phyloP scores from a whole-genome alignment of 345 rosid genomes.

The Capsella bursapastoris region DNA sequence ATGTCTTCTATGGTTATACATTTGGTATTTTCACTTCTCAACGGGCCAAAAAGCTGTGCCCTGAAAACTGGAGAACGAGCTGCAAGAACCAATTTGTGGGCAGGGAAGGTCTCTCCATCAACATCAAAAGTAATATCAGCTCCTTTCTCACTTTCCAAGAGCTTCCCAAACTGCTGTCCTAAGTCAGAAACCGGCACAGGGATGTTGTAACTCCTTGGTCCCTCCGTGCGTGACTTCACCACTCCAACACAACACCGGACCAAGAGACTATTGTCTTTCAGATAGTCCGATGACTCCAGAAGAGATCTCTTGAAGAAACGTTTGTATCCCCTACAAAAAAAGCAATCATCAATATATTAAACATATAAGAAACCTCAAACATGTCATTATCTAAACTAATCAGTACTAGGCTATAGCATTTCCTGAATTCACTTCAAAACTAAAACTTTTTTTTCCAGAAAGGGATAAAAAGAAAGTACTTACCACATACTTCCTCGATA shows the following conservation, averaged over 20 bases:
- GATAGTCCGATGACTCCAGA: constrained; percentile 69
- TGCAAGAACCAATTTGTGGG: constrained; percentile 77
- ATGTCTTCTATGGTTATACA: constrained; percentile 64
- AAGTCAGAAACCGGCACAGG: constrained; percentile 64
- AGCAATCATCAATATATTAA: neutral
- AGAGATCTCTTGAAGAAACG: constrained; percentile 74
- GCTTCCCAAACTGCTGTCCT: constrained; percentile 61
- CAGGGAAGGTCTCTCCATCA: constrained; percentile 66
- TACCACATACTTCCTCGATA: constrained; percentile 89
- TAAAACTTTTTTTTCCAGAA: neutral
- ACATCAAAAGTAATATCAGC: constrained; percentile 64
- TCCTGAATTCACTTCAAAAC: neutral
- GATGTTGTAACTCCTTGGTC: constrained; percentile 66
- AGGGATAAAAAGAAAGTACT: constrained; percentile 28
- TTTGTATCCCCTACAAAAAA: constrained; percentile 72
- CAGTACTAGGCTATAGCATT: constrained; percentile 3
- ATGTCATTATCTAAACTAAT: constrained; percentile 4
- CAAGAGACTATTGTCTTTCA: constrained; percentile 70
- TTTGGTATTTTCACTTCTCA: constrained; percentile 58
- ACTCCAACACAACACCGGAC: constrained; percentile 77
- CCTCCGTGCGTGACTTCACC: constrained; percentile 74
- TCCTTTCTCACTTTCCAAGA: constrained; percentile 63
- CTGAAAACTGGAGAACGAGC: constrained; percentile 81
- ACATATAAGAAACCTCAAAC: neutral
- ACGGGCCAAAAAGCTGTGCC: constrained; percentile 83